Evolutionary conservation across 2,329 filamentous ascomycete genomes (phyloP).

Genomic region (Alternaria sp.): DNA sequence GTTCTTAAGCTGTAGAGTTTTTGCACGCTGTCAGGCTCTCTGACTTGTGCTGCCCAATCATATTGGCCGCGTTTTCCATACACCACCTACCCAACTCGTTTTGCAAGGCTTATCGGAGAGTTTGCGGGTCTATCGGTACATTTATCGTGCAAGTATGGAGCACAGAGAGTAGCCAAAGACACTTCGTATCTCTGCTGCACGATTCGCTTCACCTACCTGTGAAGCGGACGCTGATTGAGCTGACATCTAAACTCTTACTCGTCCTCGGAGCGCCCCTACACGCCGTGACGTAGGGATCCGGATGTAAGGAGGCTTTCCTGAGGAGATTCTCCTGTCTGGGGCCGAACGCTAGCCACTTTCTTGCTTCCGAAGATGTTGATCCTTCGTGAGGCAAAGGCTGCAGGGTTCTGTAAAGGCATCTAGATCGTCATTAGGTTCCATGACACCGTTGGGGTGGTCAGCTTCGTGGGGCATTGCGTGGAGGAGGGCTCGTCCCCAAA

Average conservation of each 20-base stretch:
- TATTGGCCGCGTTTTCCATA: background rate
- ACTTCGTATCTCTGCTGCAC: background rate
- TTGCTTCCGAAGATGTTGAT: background rate
- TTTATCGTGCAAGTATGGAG: background rate
- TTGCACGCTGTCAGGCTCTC: background rate
- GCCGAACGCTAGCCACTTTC: background rate
- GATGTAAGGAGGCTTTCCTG: background rate
- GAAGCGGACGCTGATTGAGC: background rate
- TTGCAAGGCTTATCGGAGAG: background rate
- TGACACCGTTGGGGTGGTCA: background rate
- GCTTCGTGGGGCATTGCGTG: background rate
- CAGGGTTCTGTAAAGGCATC: background rate
- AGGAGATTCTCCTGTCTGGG: background rate
- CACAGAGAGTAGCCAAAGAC: background rate
- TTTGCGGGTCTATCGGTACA: constrained; percentile 3
- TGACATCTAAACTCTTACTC: background rate
- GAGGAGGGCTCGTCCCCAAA: background rate
- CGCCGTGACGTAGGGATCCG: background rate
- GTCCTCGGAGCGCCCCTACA: background rate
- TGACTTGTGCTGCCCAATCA: background rate
- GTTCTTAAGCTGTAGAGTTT: background rate
- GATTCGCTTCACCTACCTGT: background rate
- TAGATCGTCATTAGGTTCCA: background rate
- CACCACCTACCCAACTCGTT: background rate
- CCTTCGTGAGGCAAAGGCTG: background rate